Percentiles rank a stretch among this genome's conserved stretches.
These are phyloP conservation scores for Salvia splendens DNA, from an alignment of 257 asterid genomes.

Conservation along the genomic window DNA sequence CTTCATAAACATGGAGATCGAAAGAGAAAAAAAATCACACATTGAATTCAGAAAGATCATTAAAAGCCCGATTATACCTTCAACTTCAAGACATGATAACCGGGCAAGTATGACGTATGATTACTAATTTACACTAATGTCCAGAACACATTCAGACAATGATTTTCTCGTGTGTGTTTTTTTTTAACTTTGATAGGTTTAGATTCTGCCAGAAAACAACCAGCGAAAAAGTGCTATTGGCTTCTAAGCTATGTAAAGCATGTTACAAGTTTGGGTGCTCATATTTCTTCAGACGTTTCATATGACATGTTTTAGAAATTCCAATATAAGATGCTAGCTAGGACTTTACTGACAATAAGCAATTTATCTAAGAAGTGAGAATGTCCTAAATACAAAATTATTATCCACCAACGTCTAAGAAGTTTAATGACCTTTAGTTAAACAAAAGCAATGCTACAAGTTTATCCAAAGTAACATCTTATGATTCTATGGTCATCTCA, in stretches of 20 bases:
- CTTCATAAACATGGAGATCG: conserved; percentile 9
- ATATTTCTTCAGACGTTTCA: neutral
- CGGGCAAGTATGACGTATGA: neutral
- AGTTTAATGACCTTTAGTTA: neutral
- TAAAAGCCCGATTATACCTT: neutral
- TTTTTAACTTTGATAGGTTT: neutral
- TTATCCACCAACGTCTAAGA: neutral
- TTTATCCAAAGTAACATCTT: neutral
- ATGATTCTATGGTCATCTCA: conserved; percentile 4
- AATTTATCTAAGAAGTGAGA: neutral
- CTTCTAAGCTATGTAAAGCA: neutral
- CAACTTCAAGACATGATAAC: neutral
- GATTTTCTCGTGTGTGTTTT: neutral
- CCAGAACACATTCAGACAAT: neutral
- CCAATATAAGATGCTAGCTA: conserved; percentile 4
- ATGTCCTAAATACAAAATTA: neutral
- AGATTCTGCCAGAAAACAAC: neutral
- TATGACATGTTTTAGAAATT: neutral
- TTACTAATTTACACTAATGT: neutral
- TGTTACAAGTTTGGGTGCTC: neutral
- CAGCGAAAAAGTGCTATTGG: too few species aligned
- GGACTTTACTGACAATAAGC: neutral
- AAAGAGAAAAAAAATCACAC: neutral
- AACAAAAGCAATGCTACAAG: neutral
- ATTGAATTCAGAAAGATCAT: neutral